Conservation (phyloP, 2,329 filamentous ascomycete genomes). For the Parafenestella ontariensis region DNA sequence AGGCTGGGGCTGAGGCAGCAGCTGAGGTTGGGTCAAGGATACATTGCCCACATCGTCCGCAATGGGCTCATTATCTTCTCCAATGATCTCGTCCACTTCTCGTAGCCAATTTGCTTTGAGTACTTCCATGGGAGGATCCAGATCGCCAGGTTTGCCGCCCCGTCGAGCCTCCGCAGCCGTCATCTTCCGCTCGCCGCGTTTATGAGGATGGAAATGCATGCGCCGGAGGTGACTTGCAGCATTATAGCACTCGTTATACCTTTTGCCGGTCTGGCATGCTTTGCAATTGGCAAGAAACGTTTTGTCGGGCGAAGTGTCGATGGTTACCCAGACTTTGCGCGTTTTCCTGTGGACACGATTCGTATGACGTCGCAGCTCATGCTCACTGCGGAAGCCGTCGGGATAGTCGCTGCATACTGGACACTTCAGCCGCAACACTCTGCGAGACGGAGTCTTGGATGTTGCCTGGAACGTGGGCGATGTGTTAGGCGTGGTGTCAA, state of each 20-base stretch:
- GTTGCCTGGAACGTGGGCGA: constrained; percentile 41
- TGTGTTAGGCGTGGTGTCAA: constrained; percentile 36
- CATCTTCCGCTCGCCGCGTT: constrained; percentile 60
- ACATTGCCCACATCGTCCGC: constrained; percentile 30
- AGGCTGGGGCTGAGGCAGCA: constrained; percentile 19
- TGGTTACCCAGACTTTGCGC: constrained; percentile 69
- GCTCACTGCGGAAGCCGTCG: constrained; percentile 83
- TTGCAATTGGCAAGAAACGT: constrained; percentile 81
- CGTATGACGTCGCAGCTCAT: constrained; percentile 67
- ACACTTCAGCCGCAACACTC: constrained; percentile 58
- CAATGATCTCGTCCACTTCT: constrained; percentile 59
- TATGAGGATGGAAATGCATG: constrained; percentile 81
- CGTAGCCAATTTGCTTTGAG: constrained; percentile 66
- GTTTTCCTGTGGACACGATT: constrained; percentile 70
- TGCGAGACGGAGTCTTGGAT: constrained; percentile 41
- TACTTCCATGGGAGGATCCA: constrained; percentile 66
- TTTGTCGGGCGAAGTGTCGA: constrained; percentile 66
- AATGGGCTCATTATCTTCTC: constrained; percentile 33
- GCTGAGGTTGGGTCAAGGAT: constrained; percentile 18
- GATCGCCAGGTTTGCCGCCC: constrained; percentile 63
- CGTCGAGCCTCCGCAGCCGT: constrained; percentile 65
- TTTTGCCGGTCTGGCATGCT: constrained; percentile 76
- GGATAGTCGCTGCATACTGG: constrained; percentile 73
- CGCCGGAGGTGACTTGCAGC: constrained; percentile 87
- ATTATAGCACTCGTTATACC: constrained; percentile 92